A percentile compares a stretch with the other conserved stretches of the same genome.
Evolutionary conservation across 768 basidiomycete species (phyloP).

Genomic region (Boletus reticulatus): DNA sequence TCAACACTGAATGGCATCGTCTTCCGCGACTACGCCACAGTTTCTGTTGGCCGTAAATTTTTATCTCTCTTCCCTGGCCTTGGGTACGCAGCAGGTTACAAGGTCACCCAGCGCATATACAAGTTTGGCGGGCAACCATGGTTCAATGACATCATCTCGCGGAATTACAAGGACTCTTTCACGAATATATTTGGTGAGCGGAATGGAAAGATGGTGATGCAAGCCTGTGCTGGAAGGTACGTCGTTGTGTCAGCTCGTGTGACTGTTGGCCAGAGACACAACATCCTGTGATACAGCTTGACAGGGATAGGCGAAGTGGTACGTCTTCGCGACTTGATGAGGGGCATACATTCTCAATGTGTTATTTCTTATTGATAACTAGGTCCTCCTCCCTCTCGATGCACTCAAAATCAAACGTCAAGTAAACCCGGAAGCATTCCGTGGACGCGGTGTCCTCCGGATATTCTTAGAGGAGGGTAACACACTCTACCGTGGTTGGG

Average conservation of each 20-base stretch:
- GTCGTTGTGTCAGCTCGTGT: conserved; percentile 11
- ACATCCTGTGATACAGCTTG: conserved; percentile 39
- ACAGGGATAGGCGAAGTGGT: conserved; percentile 94
- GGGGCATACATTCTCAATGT: background rate
- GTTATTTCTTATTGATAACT: background rate
- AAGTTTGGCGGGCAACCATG: conserved; percentile 99
- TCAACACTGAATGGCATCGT: conserved; percentile 70
- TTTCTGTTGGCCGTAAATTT: conserved; percentile 65
- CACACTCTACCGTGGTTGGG: conserved; percentile 94
- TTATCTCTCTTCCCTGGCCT: conserved; percentile 96
- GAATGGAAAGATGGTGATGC: conserved; percentile 94
- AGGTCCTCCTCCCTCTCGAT: conserved; percentile 94
- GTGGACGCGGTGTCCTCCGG: conserved; percentile 85
- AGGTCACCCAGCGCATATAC: conserved; percentile 89
- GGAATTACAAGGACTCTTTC: conserved; percentile 79
- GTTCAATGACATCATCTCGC: conserved; percentile 89
- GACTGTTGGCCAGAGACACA: background rate
- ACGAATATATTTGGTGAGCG: conserved; percentile 87
- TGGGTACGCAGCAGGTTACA: conserved; percentile 98
- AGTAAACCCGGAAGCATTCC: conserved; percentile 97
- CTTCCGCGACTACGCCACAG: conserved; percentile 80
- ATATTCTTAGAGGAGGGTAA: conserved; percentile 92
- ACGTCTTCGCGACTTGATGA: conserved; percentile 16
- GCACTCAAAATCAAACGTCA: conserved; percentile 98
- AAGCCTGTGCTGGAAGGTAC: conserved; percentile 91